phyloP scores from a whole-genome alignment of 768 basidiomycete genomes.

The Epithele typhae region DNA sequence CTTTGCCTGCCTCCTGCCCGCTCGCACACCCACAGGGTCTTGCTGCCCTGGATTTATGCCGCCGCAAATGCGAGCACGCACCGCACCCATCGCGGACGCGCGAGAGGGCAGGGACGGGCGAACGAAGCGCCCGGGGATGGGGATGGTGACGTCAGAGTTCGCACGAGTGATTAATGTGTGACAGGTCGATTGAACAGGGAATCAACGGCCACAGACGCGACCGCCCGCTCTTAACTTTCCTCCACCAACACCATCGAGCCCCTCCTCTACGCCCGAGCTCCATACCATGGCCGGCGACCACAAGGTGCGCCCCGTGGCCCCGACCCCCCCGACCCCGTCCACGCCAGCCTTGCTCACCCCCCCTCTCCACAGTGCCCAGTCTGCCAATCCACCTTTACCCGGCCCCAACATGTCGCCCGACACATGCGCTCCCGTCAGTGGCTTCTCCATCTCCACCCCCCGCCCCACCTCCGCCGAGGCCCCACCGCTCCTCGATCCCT shows the following conservation, averaged over 20 bases:
- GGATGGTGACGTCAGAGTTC: conserved; percentile 12
- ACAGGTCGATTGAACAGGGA: conserved; percentile 3
- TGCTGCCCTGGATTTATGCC: no score
- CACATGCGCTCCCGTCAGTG: conserved; percentile 89
- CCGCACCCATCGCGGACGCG: no score
- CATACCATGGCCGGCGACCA: conserved; percentile 28
- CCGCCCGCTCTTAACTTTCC: conserved; percentile 11
- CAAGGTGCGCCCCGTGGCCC: conserved; percentile 20
- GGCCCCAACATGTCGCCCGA: conserved; percentile 85
- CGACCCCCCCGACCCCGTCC: conserved; percentile 6
- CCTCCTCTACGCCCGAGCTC: conserved; percentile 4
- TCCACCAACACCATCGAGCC: conserved; percentile 13
- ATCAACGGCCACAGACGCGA: conserved; percentile 10
- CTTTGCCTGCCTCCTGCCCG: neutral
- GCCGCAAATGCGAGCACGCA: no score
- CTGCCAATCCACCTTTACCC: conserved; percentile 82
- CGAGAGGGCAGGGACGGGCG: no score
- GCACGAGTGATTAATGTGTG: conserved; percentile 17
- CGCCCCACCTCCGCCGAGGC: conserved; percentile 14
- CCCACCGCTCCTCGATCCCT: conserved; percentile 7
- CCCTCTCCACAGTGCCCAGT: conserved; percentile 57
- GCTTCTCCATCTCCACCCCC: conserved; percentile 10
- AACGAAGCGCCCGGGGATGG: neutral
- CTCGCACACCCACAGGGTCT: no score
- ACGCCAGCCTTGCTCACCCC: neutral